Base-by-base conservation (phyloP, 345 rosid genomes). In the Barbarea vulgaris region DNA sequence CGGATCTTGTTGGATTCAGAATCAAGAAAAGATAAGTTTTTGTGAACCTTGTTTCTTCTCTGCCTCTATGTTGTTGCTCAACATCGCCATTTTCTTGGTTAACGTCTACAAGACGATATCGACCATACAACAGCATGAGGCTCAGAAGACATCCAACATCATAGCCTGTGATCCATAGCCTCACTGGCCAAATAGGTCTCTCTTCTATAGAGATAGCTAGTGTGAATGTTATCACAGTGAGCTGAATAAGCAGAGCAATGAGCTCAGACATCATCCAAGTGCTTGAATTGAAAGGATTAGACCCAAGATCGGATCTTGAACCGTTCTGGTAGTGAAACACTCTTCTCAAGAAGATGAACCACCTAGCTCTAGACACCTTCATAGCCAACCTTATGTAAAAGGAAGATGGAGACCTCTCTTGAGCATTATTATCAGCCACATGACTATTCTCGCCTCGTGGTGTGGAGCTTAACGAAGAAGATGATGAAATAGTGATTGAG, bases 261-360 rank as follows among this genome's bases (percentile, higher is more conserved):
- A 90, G 83, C 81, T 95, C 99, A 70, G 89, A 83, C 84, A 79
- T 81, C 97, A 93, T 95, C 98, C 98, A 95, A 37, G 88, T 67
- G 27, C 83, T 80, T 0, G 99, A 88, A 84, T 93, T 87, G 82
- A 92, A 93, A 75, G 99, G 99, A 72, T 95, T 91, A 1, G 98
- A 84, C 30, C 97, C 96, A 33, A 90, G 94, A 77, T 93, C 87
- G 1, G 97, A 89, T 53, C 90, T 85, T 22, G 91, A 86, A 18
- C 97, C 95, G 76, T 96, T 96, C 77, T 96, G 99, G 84, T 93
- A 93, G 15, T 96, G 99, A 74, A 93, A 96, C 3, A 93, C 97
- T 75, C 99, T 91, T 67, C 99, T 93, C 66, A 88, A 81, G 88
- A 96, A 93, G 41, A 78, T 81, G 66, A 93, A 96, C 98, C 98